Base-by-base conservation (phyloP, 805 yeast genomes). In the Torulaspora maleeae region DNA sequence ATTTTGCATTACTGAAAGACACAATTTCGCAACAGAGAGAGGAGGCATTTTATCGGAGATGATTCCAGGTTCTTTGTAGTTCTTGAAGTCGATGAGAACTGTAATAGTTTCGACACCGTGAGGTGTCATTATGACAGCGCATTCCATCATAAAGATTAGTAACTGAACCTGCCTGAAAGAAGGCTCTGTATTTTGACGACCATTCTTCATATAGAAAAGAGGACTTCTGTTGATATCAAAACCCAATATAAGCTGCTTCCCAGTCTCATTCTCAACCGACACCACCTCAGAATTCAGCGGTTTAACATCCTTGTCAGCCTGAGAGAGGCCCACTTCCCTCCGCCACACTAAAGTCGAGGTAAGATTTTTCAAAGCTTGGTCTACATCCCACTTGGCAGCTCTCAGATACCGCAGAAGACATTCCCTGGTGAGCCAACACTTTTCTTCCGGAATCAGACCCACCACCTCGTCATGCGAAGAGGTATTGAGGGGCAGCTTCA, bases 51-150 rank as follows among this genome's bases (percentile, higher is more conserved):
- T 61, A 40, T 65, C 65, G n/a, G 60, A 53, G 12, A 61, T 56
- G 12, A 64, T 55, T 7, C 69, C 70, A 1, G 64, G 61, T 17
- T 59, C 67, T 30, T 59, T 64, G 37, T 63, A 65, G 12, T 75
- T 71, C 51, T 77, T 75, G 60, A 78, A 78, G 59, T 78, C 83
- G 32, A 77, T 77, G 44, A 78, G 63, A 16, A 78, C 68, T 6
- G 82, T 78, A 27, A 78, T 60, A 3, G 77, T 70, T 43, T 78
- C 82, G 40, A 76, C 80, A 28, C 82, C 82, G 36, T 78, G 78
- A 4, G 82, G 82, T 74, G 76, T 74, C 58, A 68, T 67, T 35
- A 73, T 70, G 5, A 75, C 75, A 8, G 77, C 76, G 25, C 71
- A 55, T 53, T 78, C 83, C 56, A 77, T 66, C 81, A 78, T 77